Conservation (phyloP, 1,139 yeast species). For the Arxiozyma bovina region DNA sequence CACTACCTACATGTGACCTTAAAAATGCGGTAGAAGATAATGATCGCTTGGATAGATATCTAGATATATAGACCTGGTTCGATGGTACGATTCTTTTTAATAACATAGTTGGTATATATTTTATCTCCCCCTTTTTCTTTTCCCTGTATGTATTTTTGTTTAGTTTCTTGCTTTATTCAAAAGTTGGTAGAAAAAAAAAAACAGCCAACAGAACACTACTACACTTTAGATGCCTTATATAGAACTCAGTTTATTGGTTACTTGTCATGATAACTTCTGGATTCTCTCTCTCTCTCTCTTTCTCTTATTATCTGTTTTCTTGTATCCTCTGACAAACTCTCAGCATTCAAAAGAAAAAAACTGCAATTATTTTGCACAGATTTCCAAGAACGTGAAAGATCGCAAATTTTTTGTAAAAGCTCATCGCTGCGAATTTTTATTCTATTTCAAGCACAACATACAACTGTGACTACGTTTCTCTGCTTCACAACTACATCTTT, state of each 20-base stretch:
- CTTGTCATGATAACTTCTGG: background rate
- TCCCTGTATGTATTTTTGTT: background rate
- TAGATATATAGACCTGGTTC: background rate
- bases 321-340: background rate
- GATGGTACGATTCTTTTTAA: background rate
- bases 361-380: background rate
- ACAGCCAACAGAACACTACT: background rate
- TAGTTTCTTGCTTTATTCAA: background rate
- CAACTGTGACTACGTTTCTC: background rate
- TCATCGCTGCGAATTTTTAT: background rate
- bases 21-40: background rate
- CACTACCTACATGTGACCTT: constrained; percentile 39
- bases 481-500: too few relatives aligned
- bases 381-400: background rate
- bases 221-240: too few relatives aligned
- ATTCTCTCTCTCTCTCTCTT: background rate
- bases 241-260: background rate
- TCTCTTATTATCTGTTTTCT: too few relatives aligned
- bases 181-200: too few relatives aligned
- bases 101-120: background rate
- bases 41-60: background rate
- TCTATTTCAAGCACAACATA: too few relatives aligned
- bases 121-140: background rate
- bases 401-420: background rate
- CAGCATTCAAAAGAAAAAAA: too few relatives aligned